phyloP scores from a whole-genome alignment of 805 yeast species.

The Lipomyces mesembrius region DNA sequence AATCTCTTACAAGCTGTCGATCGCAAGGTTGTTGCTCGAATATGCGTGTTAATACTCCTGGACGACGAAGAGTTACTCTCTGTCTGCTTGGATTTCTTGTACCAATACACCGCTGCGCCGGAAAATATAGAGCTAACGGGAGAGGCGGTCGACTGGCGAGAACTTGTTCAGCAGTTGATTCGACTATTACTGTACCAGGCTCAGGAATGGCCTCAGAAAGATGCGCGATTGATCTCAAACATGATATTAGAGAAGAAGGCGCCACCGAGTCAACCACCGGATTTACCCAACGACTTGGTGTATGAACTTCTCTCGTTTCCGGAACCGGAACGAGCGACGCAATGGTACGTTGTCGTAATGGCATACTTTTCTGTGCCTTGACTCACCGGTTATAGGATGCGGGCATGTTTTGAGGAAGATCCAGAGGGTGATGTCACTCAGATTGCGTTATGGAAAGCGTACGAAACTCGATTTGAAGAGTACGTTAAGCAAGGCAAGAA shows the following conservation, averaged over 20 bases:
- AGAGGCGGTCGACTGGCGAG: conserved; percentile 54
- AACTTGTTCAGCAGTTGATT: conserved; percentile 43
- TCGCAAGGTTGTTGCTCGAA: conserved; percentile 55
- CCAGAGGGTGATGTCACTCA: conserved; percentile 87
- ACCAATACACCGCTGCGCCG: conserved; percentile 73
- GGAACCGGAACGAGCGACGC: conserved; percentile 90
- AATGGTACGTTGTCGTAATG: conserved; percentile 57
- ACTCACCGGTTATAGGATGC: conserved; percentile 49
- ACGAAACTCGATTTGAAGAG: conserved; percentile 81
- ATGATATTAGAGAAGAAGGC: conserved; percentile 57
- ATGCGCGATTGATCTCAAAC: conserved; percentile 52
- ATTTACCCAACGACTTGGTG: conserved; percentile 58
- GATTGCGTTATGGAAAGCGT: conserved; percentile 92
- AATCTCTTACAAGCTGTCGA: conserved; percentile 53
- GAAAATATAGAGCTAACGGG: conserved; percentile 60
- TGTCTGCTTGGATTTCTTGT: conserved; percentile 79
- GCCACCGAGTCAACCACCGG: conserved; percentile 70
- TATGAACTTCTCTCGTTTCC: conserved; percentile 64
- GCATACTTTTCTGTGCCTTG: background rate
- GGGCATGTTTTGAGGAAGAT: conserved; percentile 83
- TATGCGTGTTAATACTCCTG: conserved; percentile 62
- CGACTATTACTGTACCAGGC: conserved; percentile 38
- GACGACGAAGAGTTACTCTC: conserved; percentile 73
- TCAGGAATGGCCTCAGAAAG: conserved; percentile 18
- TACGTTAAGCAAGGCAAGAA: conserved; percentile 58